Base-by-base conservation (phyloP, 495 filamentous ascomycete genomes). In the Hypoxylon lenormandii region DNA sequence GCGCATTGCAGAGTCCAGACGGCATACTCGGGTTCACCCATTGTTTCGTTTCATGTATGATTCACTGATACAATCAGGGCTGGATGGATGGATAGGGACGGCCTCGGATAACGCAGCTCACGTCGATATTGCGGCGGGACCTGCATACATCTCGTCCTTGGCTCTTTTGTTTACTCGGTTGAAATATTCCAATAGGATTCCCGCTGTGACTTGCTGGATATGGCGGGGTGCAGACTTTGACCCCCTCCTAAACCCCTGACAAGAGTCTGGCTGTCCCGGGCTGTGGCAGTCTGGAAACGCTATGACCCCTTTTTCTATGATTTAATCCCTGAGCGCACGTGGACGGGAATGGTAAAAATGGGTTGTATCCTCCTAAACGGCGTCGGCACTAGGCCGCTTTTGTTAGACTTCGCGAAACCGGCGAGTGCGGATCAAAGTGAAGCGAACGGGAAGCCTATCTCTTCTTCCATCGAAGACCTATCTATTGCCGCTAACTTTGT, bases 311-410 rank as follows among this genome's bases (percentile, higher is more conserved):
- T 38, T 49, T 38, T 22, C 46, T 38, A 23, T 42, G 33, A 46
- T 21, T 3, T 11, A 45, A 70, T 71, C 68, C 68, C 62, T 71
- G 68, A 42, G 33, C 37, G 42, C 68, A 71, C 68, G 68, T 71
- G 68, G 66, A 33, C 6, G n/a, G 30, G 42, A 47, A 55, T 54
- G 49, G 28, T 3, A 52, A n/a, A 7, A 33, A 33, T 33, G 30
- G 30, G 30, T 62, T 55, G 55, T 40, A 61, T 63, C 60, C 62
- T 53, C 45, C 30, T 37, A 43, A 51, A 16, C 7, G 21, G n/a
- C 43, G 21, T 43, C 2, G 11, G 7, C 19, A 43, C 68, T 71
- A 66, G 42, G 40, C 62, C 59, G 18, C 4, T 66, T 71, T 58
- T 4, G 56, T 56, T 40, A 26, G 16, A 33, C 23, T 43, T 60